These are phyloP conservation scores for Camelina hispida DNA, from an alignment of 345 rosid species.

Conservation along the genomic window DNA sequence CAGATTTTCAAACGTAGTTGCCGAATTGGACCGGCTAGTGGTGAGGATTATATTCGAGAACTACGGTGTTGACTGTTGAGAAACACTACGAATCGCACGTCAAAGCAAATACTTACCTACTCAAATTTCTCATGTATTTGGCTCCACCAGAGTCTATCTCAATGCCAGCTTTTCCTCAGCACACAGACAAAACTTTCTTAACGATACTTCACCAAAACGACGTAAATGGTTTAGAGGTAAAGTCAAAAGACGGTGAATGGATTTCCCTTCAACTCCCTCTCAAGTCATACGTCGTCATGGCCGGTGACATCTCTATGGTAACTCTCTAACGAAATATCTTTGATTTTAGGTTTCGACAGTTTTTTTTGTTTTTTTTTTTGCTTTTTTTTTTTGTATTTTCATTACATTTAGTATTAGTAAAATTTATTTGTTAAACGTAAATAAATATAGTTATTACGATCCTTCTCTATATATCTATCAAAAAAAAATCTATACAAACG, in stretches of 20 bases:
- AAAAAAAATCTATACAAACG: no score
- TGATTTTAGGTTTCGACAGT: no score
- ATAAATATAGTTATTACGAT: no score
- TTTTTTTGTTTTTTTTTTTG: no score
- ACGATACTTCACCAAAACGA: conserved; percentile 64
- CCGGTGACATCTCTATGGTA: conserved; percentile 67
- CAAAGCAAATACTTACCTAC: conserved; percentile 47
- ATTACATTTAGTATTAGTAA: neutral
- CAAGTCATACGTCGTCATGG: conserved; percentile 55
- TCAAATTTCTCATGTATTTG: conserved; percentile 57
- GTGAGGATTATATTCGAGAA: conserved; percentile 63
- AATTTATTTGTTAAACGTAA: neutral
- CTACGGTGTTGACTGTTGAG: conserved; percentile 51
- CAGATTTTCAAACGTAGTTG: conserved; percentile 39
- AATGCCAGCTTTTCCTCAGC: conserved; percentile 47
- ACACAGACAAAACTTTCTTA: conserved; percentile 63
- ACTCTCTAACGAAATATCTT: neutral
- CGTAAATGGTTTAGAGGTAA: conserved; percentile 59
- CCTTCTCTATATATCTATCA: no score
- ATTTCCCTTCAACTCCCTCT: conserved; percentile 53
- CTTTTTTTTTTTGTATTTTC: neutral
- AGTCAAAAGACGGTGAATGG: conserved; percentile 52
- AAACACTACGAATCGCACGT: conserved; percentile 46
- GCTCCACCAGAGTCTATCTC: conserved; percentile 39
- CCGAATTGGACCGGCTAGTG: conserved; percentile 54